Conservation (phyloP, 1,284 basidiomycete genomes). For the Ganoderma leucocontextum region DNA sequence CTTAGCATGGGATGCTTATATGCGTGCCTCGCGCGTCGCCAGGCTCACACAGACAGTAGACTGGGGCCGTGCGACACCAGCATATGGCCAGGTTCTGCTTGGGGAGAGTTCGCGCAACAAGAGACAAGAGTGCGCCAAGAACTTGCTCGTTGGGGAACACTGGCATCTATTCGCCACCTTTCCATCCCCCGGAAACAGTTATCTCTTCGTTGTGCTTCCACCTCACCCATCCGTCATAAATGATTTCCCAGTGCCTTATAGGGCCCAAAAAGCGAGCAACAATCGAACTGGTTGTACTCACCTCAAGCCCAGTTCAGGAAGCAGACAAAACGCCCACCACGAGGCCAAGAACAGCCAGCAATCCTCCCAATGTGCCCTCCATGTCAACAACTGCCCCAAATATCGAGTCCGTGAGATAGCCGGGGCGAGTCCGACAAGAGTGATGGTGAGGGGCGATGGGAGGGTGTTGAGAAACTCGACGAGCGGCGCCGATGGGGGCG, state of each 20-base stretch:
- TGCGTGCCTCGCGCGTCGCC: too few relatives aligned
- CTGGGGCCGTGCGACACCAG: too few relatives aligned
- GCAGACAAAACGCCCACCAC: constrained; percentile 85
- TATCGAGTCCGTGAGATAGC: constrained; percentile 58
- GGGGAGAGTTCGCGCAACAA: too few relatives aligned
- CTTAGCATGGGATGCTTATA: too few relatives aligned
- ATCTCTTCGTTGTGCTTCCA: too few relatives aligned
- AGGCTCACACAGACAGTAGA: too few relatives aligned
- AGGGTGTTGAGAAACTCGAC: constrained; percentile 64
- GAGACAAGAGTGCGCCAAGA: too few relatives aligned
- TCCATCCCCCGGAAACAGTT: too few relatives aligned
- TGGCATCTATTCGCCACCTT: too few relatives aligned
- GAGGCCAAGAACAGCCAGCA: constrained; percentile 71
- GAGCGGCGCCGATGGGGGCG: constrained; percentile 41
- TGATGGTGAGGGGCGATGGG: constrained; percentile 64
- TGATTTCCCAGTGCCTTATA: not conserved
- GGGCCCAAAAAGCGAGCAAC: not conserved
- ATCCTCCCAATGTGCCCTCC: constrained; percentile 70
- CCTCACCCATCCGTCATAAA: not conserved
- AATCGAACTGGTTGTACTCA: constrained; percentile 42
- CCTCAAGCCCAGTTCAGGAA: constrained; percentile 64
- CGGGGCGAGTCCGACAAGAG: constrained; percentile 67
- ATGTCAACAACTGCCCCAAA: constrained; percentile 64
- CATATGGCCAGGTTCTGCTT: too few relatives aligned
- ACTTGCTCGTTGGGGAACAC: too few relatives aligned